Percentiles rank a stretch among this genome's conserved stretches.
These are phyloP conservation scores for Trichosporon faecale DNA, from an alignment of 1,284 basidiomycete species.

Conservation along the genomic window DNA sequence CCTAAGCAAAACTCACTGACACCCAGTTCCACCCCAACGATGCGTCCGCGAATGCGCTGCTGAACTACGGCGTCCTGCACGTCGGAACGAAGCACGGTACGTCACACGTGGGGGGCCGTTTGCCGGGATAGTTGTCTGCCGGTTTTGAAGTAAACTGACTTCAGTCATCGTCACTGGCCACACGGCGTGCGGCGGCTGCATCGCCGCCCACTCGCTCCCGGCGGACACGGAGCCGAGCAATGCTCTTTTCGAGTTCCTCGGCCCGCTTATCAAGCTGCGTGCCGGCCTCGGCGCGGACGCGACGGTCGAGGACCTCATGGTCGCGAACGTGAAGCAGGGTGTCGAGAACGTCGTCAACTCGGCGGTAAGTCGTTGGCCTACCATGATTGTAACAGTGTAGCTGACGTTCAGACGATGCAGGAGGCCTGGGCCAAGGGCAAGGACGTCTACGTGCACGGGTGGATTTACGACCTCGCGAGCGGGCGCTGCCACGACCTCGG, in stretches of 20 bases:
- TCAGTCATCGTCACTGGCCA: constrained; percentile 77
- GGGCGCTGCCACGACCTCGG: constrained; percentile 70
- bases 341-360: constrained; percentile 65
- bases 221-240: constrained; percentile 44
- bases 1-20: background rate
- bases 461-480: constrained; percentile 71
- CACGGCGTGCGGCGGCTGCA: constrained; percentile 71
- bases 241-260: constrained; percentile 68
- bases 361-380: constrained; percentile 1
- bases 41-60: constrained; percentile 63
- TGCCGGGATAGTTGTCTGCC: background rate
- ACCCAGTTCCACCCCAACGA: constrained; percentile 21
- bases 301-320: constrained; percentile 62
- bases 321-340: constrained; percentile 72
- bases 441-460: constrained; percentile 71
- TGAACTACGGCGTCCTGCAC: constrained; percentile 73
- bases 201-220: constrained; percentile 57
- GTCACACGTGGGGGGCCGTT: too few species aligned
- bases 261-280: constrained; percentile 64
- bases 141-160: background rate
- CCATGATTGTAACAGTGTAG: too few species aligned
- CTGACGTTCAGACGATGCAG: constrained; percentile 56
- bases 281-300: constrained; percentile 55
- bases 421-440: constrained; percentile 69
- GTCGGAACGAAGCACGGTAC: constrained; percentile 79